phyloP scores from a whole-genome alignment of 148 eudicot species.

The Camellia granthamiana region DNA sequence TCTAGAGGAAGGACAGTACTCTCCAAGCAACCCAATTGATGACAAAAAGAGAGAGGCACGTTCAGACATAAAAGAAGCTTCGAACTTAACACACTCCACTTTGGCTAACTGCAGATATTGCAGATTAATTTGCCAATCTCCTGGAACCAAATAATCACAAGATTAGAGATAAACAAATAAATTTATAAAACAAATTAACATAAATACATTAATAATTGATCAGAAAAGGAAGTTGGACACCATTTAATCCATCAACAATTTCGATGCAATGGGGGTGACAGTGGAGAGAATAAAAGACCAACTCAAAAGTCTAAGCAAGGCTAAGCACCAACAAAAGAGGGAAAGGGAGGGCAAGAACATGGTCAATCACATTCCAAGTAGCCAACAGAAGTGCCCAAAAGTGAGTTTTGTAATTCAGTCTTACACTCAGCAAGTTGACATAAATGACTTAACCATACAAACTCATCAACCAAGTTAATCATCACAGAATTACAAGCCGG shows the following conservation, averaged over 20 bases:
- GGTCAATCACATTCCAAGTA: not conserved
- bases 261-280: too few species aligned
- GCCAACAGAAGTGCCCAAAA: not conserved
- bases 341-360: not conserved
- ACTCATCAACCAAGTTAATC: not conserved
- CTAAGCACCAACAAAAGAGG: too few species aligned
- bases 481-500: not conserved
- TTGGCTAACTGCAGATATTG: conserved; percentile 31
- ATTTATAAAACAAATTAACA: not conserved
- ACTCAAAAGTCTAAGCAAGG: too few species aligned
- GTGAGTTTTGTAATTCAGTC: too few species aligned
- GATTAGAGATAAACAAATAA: not conserved
- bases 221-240: too few species aligned
- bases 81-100: conserved; percentile 54
- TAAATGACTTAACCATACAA: not conserved
- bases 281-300: too few species aligned
- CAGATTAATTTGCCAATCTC: conserved; percentile 40
- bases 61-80: conserved; percentile 80
- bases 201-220: too few species aligned
- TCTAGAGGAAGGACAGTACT: conserved; percentile 57
- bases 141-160: conserved; percentile 16
- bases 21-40: conserved; percentile 71
- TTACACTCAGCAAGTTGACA: not conserved
- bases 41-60: conserved; percentile 51
- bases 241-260: too few species aligned